Percentiles rank a stretch among this genome's conserved stretches.
Evolutionary conservation across 192 early-diverging fungal genomes (phyloP).

Genomic region (Backusella westeae): DNA sequence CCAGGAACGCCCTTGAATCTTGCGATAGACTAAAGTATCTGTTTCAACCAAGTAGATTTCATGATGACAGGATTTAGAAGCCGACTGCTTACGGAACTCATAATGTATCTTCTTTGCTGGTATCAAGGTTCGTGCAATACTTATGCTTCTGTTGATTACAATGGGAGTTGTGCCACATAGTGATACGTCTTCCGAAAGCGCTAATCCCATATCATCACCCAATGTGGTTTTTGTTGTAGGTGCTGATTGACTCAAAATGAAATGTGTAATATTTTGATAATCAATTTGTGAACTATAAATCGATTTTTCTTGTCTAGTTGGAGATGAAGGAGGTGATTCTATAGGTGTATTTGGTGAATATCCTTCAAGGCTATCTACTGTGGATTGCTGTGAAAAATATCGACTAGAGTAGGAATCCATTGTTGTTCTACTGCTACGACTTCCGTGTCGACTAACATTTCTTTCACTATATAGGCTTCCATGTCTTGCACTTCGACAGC

Average conservation of each 20-base stretch:
- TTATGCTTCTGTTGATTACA: not conserved
- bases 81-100: slow-evolving; percentile 23
- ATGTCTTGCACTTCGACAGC: slow-evolving; percentile 1
- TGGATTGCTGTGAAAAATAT: not conserved
- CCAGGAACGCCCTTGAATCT: slow-evolving; percentile 31
- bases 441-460: not conserved
- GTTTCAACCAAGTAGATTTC: slow-evolving; percentile 26
- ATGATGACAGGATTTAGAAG: slow-evolving; percentile 18
- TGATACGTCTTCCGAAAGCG: not conserved
- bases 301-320: not conserved
- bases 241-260: not conserved
- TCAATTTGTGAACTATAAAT: slow-evolving; percentile 7
- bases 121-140: not conserved
- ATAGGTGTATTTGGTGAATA: not conserved
- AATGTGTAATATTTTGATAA: not conserved
- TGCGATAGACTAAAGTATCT: slow-evolving; percentile 22
- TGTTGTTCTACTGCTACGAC: slow-evolving; percentile 11
- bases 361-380: not conserved
- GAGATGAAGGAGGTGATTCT: not conserved
- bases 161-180: not conserved
- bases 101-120: not conserved
- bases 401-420: slow-evolving; percentile 1
- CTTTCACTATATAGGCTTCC: not conserved
- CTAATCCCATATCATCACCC: not conserved
- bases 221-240: not conserved